Evolutionary conservation across 1,284 basidiomycete genomes (phyloP).

Genomic region (Tylopilus orsonianus): DNA sequence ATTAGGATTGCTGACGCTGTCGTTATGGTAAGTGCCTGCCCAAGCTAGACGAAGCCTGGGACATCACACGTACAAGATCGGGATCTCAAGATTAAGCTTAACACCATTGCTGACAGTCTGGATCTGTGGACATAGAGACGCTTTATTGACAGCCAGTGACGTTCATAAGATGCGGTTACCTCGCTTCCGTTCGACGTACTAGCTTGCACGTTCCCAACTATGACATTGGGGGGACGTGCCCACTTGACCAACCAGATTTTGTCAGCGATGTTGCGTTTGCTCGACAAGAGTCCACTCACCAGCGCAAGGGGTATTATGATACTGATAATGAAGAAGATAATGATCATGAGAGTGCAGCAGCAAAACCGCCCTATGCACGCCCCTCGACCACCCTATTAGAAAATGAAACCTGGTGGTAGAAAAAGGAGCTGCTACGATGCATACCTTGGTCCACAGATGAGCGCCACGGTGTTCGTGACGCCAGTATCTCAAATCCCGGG

Average conservation of each 20-base stretch:
- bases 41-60: slow-evolving; percentile 5
- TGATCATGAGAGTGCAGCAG: slow-evolving; percentile 68
- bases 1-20: slow-evolving; percentile 82
- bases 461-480: slow-evolving; percentile 52
- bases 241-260: slow-evolving; percentile 49
- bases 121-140: slow-evolving; percentile 36
- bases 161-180: slow-evolving; percentile 36
- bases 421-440: slow-evolving; percentile 7
- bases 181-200: slow-evolving; percentile 38
- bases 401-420: not conserved
- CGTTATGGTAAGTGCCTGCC: slow-evolving; percentile 9
- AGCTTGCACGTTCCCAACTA: slow-evolving; percentile 56
- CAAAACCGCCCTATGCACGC: slow-evolving; percentile 64
- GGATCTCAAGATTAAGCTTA: slow-evolving; percentile 62
- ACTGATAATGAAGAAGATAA: slow-evolving; percentile 63
- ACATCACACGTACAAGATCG: slow-evolving; percentile 55
- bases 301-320: slow-evolving; percentile 70
- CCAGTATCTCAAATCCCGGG: slow-evolving; percentile 48
- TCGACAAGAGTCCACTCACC: slow-evolving; percentile 44
- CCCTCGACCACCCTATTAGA: slow-evolving; percentile 50
- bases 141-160: slow-evolving; percentile 1
- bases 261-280: slow-evolving; percentile 10
- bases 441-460: slow-evolving; percentile 63
- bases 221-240: slow-evolving; percentile 74
- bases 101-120: slow-evolving; percentile 46